Evolutionary conservation across 306 rosid genomes (phyloP).

Genomic region (Sindora glabra): DNA sequence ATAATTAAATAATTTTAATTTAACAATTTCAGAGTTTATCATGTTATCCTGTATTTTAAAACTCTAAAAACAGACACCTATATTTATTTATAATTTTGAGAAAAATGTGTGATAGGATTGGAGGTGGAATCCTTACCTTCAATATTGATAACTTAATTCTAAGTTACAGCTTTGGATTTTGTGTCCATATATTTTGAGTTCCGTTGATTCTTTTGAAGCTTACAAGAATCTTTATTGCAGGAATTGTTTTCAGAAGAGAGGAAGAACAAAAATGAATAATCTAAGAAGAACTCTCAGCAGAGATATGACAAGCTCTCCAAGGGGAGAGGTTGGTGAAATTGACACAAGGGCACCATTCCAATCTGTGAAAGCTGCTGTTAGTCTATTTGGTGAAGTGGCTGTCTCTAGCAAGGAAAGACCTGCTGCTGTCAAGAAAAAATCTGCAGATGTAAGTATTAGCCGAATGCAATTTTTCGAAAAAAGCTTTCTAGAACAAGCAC

Average conservation of each 20-base stretch:
- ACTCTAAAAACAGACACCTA: no score
- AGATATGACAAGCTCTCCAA: slow-evolving; percentile 45
- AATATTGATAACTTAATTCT: no score
- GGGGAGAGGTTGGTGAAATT: slow-evolving; percentile 76
- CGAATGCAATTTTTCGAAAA: background rate
- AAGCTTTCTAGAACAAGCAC: background rate
- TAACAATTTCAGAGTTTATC: no score
- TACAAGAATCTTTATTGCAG: slow-evolving; percentile 14
- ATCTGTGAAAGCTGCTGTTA: slow-evolving; percentile 91
- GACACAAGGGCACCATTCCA: slow-evolving; percentile 95
- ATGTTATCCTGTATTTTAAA: no score
- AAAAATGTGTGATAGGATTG: no score
- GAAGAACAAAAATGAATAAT: slow-evolving; percentile 31
- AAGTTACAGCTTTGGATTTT: no score
- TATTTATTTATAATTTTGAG: no score
- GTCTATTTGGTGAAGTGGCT: slow-evolving; percentile 77
- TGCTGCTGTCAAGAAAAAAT: slow-evolving; percentile 32
- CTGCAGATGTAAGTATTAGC: slow-evolving; percentile 42
- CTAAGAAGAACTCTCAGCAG: no score
- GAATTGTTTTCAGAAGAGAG: slow-evolving; percentile 7
- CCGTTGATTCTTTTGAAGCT: no score
- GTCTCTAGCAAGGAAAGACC: slow-evolving; percentile 36
- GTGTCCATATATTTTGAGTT: no score
- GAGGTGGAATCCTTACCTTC: no score
- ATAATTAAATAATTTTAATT: no score